A percentile compares a stretch with the other conserved stretches of the same genome.
Evolutionary conservation across 257 asterid genomes (phyloP).

Genomic region (Leonotis leonurus): DNA sequence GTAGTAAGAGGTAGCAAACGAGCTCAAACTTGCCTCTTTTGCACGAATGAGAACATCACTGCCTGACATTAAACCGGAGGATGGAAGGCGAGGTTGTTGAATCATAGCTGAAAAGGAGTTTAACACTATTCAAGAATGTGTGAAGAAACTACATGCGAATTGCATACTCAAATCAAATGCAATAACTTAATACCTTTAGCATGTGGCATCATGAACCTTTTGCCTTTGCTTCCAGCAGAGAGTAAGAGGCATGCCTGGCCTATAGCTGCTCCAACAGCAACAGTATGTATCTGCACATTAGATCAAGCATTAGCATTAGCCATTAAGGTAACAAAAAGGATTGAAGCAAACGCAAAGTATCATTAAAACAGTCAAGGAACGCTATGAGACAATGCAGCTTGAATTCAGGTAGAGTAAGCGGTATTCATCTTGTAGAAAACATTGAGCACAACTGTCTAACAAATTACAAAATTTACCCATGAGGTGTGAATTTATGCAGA

Average conservation of each 20-base stretch:
- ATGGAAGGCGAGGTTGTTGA: slow-evolving; percentile 84
- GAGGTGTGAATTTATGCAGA: background rate
- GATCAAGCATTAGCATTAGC: slow-evolving; percentile 23
- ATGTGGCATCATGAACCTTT: slow-evolving; percentile 88
- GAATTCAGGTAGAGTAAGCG: background rate
- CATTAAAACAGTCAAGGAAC: background rate
- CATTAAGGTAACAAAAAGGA: background rate
- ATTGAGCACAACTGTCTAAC: background rate
- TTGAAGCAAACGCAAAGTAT: background rate
- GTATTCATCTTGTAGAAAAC: background rate
- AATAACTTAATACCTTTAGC: slow-evolving; percentile 49
- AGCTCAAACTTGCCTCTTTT: slow-evolving; percentile 59
- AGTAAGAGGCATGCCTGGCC: slow-evolving; percentile 95
- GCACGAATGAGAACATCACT: slow-evolving; percentile 86
- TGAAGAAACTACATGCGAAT: slow-evolving; percentile 1
- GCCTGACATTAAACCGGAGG: slow-evolving; percentile 80
- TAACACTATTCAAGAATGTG: slow-evolving; percentile 5
- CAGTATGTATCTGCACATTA: slow-evolving; percentile 67
- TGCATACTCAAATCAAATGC: slow-evolving; percentile 1
- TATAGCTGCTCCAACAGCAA: slow-evolving; percentile 75
- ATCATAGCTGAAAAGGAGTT: slow-evolving; percentile 65
- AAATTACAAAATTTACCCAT: background rate
- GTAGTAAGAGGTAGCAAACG: slow-evolving; percentile 2
- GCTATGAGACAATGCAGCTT: background rate
- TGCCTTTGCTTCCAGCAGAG: slow-evolving; percentile 84